Evolutionary conservation across 1,284 basidiomycete species (phyloP).

Genomic region (Apiotrichum domesticum): DNA sequence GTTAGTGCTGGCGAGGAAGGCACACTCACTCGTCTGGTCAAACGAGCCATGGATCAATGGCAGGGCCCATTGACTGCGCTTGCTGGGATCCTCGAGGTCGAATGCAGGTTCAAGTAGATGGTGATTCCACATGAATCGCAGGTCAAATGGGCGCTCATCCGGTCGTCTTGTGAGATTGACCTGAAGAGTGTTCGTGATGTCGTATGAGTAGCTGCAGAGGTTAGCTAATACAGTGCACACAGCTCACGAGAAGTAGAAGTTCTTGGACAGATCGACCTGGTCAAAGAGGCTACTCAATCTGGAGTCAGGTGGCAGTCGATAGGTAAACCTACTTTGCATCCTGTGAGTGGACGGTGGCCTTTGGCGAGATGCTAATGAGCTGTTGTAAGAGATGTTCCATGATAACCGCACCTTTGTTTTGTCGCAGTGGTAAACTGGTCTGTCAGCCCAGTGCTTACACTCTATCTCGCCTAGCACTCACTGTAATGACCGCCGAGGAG

Average conservation of each 20-base stretch:
- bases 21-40: slow-evolving; percentile 86
- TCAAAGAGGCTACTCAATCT: slow-evolving; percentile 84
- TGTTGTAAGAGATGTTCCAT: slow-evolving; percentile 6
- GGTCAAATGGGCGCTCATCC: slow-evolving; percentile 57
- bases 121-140: slow-evolving; percentile 95
- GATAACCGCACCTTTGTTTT: slow-evolving; percentile 62
- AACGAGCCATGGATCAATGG: slow-evolving; percentile 88
- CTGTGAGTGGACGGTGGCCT: slow-evolving; percentile 66
- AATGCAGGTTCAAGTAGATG: slow-evolving; percentile 69
- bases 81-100: slow-evolving; percentile 47
- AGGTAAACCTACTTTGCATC: slow-evolving; percentile 57
- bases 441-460: slow-evolving; percentile 5
- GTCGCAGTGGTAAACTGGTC: slow-evolving; percentile 83
- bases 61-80: slow-evolving; percentile 74
- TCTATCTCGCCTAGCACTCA: slow-evolving; percentile 15
- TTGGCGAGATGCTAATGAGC: slow-evolving; percentile 41
- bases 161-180: slow-evolving; percentile 69
- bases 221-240: background rate
- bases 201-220: slow-evolving; percentile 80
- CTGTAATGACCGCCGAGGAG: slow-evolving; percentile 89
- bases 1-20: background rate
- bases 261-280: slow-evolving; percentile 95
- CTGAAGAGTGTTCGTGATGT: slow-evolving; percentile 91
- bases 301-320: slow-evolving; percentile 13
- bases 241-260: slow-evolving; percentile 92